phyloP scores from a whole-genome alignment of 2,329 filamentous ascomycete species.

The Monascus ruber region DNA sequence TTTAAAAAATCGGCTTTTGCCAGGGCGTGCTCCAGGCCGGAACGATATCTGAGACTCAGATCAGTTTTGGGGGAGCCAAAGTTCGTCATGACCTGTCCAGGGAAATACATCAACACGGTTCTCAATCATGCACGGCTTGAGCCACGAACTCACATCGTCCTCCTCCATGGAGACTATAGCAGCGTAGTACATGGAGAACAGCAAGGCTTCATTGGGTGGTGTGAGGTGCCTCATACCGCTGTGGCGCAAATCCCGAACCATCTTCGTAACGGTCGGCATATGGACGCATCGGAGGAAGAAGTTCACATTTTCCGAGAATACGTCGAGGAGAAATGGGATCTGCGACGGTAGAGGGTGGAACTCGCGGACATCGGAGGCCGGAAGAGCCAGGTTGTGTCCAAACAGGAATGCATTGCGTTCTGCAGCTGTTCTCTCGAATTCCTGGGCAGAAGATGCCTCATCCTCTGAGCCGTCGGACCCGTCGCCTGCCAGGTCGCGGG shows the following conservation, averaged over 20 bases:
- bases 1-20: conserved; percentile 44
- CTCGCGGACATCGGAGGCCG: conserved; percentile 22
- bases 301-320: conserved; percentile 44
- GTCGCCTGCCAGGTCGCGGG: conserved; percentile 18
- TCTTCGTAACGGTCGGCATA: conserved; percentile 17
- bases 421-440: conserved; percentile 31
- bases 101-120: no score
- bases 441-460: conserved; percentile 25
- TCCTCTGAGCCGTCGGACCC: conserved; percentile 26
- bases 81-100: conserved; percentile 7
- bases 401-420: conserved; percentile 45
- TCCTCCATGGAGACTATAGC: conserved; percentile 47
- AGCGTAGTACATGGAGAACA: conserved; percentile 49
- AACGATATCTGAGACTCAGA: conserved; percentile 39
- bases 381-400: conserved; percentile 25
- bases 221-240: conserved; percentile 21
- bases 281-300: conserved; percentile 19
- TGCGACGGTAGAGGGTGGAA: conserved; percentile 45
- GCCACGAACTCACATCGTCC: conserved; percentile 36
- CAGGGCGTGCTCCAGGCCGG: conserved; percentile 43
- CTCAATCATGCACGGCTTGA: no score
- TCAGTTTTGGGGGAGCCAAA: conserved; percentile 36
- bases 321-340: conserved; percentile 41
- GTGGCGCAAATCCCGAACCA: conserved; percentile 23
- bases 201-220: conserved; percentile 40